Evolutionary conservation across 768 basidiomycete genomes (phyloP).

Genomic region (Grammothele lineata): DNA sequence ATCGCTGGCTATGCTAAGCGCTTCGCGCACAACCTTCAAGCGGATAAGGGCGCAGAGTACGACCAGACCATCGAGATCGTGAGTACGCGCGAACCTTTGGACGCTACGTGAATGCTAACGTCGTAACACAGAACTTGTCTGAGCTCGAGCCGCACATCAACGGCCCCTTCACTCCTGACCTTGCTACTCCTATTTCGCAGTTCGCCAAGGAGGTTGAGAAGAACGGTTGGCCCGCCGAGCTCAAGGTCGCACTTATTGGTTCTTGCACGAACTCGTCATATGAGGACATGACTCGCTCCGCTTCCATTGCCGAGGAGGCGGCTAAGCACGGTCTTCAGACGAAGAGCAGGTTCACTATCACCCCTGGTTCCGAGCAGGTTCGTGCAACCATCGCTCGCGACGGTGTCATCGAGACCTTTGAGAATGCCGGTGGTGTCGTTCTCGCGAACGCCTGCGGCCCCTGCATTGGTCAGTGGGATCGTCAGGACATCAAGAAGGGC

Average conservation of each 20-base stretch:
- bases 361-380: conserved; percentile 97
- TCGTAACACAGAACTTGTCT: conserved; percentile 83
- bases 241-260: conserved; percentile 96
- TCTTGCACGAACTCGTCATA: conserved; percentile 99
- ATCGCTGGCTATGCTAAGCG: conserved; percentile 86
- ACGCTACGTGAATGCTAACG: too few species aligned
- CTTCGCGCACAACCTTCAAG: conserved; percentile 87
- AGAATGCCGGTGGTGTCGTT: conserved; percentile 85
- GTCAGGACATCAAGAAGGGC: conserved; percentile 95
- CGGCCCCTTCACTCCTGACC: conserved; percentile 99
- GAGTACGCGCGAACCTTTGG: too few species aligned
- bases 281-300: conserved; percentile 99
- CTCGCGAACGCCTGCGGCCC: conserved; percentile 99
- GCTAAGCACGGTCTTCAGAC: conserved; percentile 77
- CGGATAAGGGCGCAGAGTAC: conserved; percentile 88
- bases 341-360: conserved; percentile 96
- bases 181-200: conserved; percentile 97
- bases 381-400: conserved; percentile 97
- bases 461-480: conserved; percentile 99
- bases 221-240: conserved; percentile 95
- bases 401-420: conserved; percentile 85
- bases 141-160: conserved; percentile 99
- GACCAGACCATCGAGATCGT: conserved; percentile 93
- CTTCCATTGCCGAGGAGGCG: conserved; percentile 89
- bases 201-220: conserved; percentile 88